Conservation (phyloP, 306 rosid species). For the Pterocarpus macrocarpus region DNA sequence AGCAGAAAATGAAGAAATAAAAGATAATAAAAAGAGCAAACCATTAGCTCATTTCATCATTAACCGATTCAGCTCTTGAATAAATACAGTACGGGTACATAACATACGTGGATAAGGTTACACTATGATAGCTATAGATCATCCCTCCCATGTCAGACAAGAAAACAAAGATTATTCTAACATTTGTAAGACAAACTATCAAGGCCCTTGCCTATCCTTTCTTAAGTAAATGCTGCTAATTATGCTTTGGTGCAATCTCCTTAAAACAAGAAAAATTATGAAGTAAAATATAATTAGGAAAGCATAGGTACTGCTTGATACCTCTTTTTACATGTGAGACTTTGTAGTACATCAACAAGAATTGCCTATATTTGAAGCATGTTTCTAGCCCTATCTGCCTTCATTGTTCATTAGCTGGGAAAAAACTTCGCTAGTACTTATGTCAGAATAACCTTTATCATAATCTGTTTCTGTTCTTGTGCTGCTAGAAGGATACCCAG, state of each 20-base stretch:
- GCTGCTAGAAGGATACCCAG: slow-evolving; percentile 47
- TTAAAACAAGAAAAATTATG: slow-evolving; percentile 23
- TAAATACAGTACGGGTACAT: slow-evolving; percentile 1
- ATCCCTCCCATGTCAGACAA: slow-evolving; percentile 43
- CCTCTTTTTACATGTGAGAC: slow-evolving; percentile 41
- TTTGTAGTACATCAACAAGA: slow-evolving; percentile 7
- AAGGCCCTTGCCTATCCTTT: slow-evolving; percentile 21
- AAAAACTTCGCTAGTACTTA: slow-evolving; percentile 68
- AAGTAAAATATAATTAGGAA: slow-evolving; percentile 6
- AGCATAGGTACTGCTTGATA: slow-evolving; percentile 22
- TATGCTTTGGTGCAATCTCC: slow-evolving; percentile 10
- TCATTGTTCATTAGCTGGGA: slow-evolving; percentile 81
- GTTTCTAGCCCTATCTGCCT: slow-evolving; percentile 68
- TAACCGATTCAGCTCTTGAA: slow-evolving; percentile 16
- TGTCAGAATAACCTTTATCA: slow-evolving; percentile 55
- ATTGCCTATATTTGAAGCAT: slow-evolving; percentile 40
- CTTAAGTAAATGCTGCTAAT: slow-evolving; percentile 34
- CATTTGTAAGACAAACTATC: slow-evolving; percentile 34
- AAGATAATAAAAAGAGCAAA: background rate
- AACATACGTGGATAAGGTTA: background rate
- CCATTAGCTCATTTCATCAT: background rate
- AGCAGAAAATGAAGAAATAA: background rate
- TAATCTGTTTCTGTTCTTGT: slow-evolving; percentile 50
- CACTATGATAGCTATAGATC: slow-evolving; percentile 24
- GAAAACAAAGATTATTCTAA: slow-evolving; percentile 24